These are phyloP conservation scores for Arctostaphylos glauca DNA, from an alignment of 148 eudicot species.

Conservation along the genomic window DNA sequence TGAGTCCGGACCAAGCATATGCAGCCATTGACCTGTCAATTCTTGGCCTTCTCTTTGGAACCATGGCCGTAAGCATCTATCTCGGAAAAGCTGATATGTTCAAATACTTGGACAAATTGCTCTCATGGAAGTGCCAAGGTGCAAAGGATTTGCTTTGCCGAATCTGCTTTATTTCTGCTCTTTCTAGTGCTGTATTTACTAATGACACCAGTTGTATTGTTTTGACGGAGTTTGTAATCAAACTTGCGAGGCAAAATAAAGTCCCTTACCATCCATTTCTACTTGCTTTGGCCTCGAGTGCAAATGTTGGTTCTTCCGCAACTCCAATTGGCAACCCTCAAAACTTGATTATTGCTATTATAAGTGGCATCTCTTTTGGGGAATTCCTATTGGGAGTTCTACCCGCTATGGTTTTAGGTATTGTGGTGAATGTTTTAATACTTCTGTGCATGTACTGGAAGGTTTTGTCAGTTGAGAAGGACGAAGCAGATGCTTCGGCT, in stretches of 20 bases:
- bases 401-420: conserved; percentile 14
- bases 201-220: conserved; percentile 69
- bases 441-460: conserved; percentile 54
- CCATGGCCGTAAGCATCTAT: conserved; percentile 5
- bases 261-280: conserved; percentile 72
- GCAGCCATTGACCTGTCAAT: conserved; percentile 60
- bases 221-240: conserved; percentile 61
- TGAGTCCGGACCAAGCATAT: conserved; percentile 62
- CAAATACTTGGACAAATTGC: conserved; percentile 58
- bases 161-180: conserved; percentile 61
- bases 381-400: conserved; percentile 1
- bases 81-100: conserved; percentile 82
- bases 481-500: conserved; percentile 26
- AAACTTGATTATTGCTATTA: conserved; percentile 14
- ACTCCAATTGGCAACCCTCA: conserved; percentile 23
- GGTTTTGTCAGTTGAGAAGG: conserved; percentile 53
- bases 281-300: conserved; percentile 74
- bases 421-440: conserved; percentile 1
- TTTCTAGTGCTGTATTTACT: neutral
- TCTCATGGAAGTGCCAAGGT: conserved; percentile 47
- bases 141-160: conserved; percentile 48
- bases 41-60: conserved; percentile 19
- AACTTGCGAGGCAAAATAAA: conserved; percentile 61
- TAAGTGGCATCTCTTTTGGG: conserved; percentile 1
- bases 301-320: conserved; percentile 66